Evolutionary conservation across 306 rosid genomes (phyloP).

Genomic region (Malus fusca): DNA sequence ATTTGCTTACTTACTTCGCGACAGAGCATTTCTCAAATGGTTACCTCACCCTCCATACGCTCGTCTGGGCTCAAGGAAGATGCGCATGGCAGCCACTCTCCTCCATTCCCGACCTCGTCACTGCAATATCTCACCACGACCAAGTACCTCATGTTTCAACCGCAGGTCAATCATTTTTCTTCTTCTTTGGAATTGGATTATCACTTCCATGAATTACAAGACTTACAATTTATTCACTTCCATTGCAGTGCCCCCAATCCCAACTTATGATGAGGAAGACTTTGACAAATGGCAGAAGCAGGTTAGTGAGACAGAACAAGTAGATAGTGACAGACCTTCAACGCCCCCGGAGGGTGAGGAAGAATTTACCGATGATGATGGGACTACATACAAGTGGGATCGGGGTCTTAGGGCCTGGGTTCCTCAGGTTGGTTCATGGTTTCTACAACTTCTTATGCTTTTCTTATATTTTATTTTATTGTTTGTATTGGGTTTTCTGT

Average conservation of each 20-base stretch:
- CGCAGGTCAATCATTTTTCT: slow-evolving; percentile 39
- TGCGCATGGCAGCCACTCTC: slow-evolving; percentile 75
- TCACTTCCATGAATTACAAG: not conserved
- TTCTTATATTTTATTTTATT: not conserved
- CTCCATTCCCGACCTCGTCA: slow-evolving; percentile 51
- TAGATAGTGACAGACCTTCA: slow-evolving; percentile 60
- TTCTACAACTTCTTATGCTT: not conserved
- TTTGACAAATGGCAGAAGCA: slow-evolving; percentile 64
- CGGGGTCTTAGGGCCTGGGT: slow-evolving; percentile 72
- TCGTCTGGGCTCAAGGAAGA: slow-evolving; percentile 89
- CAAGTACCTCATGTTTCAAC: slow-evolving; percentile 29
- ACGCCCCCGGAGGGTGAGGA: slow-evolving; percentile 95
- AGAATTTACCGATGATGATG: slow-evolving; percentile 93
- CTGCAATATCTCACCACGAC: slow-evolving; percentile 29
- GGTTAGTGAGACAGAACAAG: slow-evolving; percentile 15
- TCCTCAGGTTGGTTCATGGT: slow-evolving; percentile 63
- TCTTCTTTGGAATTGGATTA: not conserved
- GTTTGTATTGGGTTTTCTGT: not conserved
- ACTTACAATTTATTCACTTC: slow-evolving; percentile 17
- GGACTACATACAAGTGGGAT: slow-evolving; percentile 85
- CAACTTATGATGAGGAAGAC: slow-evolving; percentile 41
- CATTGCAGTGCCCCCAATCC: slow-evolving; percentile 40
- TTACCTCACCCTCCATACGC: slow-evolving; percentile 50
- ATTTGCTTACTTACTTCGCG: slow-evolving; percentile 40
- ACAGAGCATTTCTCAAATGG: slow-evolving; percentile 86